A percentile compares a stretch with the other conserved stretches of the same genome.
Conservation (phyloP, 495 filamentous ascomycete species). For the Staphylotrichum longicolle region DNA sequence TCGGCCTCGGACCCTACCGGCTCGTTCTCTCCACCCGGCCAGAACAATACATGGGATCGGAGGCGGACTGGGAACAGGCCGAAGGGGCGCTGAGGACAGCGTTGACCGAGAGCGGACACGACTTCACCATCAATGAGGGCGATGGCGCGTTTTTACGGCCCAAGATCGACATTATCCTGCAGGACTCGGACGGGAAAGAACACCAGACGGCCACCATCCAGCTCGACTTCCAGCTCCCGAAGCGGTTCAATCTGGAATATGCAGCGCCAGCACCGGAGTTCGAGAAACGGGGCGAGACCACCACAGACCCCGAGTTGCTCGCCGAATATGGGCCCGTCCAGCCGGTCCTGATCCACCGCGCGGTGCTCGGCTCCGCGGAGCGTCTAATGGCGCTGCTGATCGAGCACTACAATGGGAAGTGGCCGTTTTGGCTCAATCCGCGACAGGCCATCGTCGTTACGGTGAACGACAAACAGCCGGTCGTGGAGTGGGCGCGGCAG, state of each 20-base stretch:
- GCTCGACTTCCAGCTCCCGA: conserved; percentile 89
- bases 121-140: conserved; percentile 72
- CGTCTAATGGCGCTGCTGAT: conserved; percentile 84
- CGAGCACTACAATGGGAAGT: conserved; percentile 76
- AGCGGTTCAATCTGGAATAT: conserved; percentile 76
- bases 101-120: conserved; percentile 60
- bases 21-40: conserved; percentile 81
- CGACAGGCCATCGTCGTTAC: conserved; percentile 77
- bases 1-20: conserved; percentile 71
- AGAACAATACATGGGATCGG: conserved; percentile 72
- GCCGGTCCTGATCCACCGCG: conserved; percentile 85
- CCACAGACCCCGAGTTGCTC: conserved; percentile 43
- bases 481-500: conserved; percentile 57
- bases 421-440: conserved; percentile 92
- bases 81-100: conserved; percentile 70
- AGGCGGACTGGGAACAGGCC: conserved; percentile 79
- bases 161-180: conserved; percentile 92
- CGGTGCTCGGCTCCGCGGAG: conserved; percentile 83
- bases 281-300: conserved; percentile 55
- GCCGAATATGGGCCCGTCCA: conserved; percentile 54
- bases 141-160: conserved; percentile 96
- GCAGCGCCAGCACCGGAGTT: conserved; percentile 69
- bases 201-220: conserved; percentile 93
- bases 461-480: conserved; percentile 61
- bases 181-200: conserved; percentile 79